phyloP scores from a whole-genome alignment of 2,329 filamentous ascomycete genomes.

The Paracamarosporium sp. region DNA sequence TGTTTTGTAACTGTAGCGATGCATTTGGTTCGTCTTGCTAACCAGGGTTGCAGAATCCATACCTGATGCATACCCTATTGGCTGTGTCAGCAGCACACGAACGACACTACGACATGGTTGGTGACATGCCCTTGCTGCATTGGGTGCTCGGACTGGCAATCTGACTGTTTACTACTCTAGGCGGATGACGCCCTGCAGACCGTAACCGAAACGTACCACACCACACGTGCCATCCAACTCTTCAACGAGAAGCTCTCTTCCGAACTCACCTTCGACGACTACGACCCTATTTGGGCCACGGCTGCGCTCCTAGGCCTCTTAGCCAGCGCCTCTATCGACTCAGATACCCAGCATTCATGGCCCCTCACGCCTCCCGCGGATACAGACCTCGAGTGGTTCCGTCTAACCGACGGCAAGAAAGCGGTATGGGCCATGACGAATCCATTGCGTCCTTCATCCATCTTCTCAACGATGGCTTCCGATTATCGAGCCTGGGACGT shows the following conservation, averaged over 20 bases:
- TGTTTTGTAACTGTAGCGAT: too few species aligned
- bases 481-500: constrained; percentile 19
- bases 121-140: too few species aligned
- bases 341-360: constrained; percentile 57
- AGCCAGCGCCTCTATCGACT: constrained; percentile 51
- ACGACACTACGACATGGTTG: constrained; percentile 45
- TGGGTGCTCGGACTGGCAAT: too few species aligned
- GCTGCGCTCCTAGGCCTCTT: constrained; percentile 53
- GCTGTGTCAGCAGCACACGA: constrained; percentile 60
- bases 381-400: constrained; percentile 63
- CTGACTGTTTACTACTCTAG: neutral
- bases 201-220: constrained; percentile 52
- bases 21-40: neutral
- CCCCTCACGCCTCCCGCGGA: constrained; percentile 53
- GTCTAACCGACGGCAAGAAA: constrained; percentile 60
- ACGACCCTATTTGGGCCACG: constrained; percentile 52
- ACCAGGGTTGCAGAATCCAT: constrained; percentile 47
- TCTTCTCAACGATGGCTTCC: constrained; percentile 45
- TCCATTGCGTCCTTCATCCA: constrained; percentile 52
- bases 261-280: constrained; percentile 43
- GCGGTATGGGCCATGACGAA: constrained; percentile 58
- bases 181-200: neutral
- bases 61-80: constrained; percentile 59
- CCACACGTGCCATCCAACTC: constrained; percentile 52
- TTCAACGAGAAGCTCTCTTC: constrained; percentile 51